Evolutionary conservation across 805 yeast species (phyloP), one percentile per base, ranked within the genome.

Genomic region (Candida dajiaensis): DNA sequence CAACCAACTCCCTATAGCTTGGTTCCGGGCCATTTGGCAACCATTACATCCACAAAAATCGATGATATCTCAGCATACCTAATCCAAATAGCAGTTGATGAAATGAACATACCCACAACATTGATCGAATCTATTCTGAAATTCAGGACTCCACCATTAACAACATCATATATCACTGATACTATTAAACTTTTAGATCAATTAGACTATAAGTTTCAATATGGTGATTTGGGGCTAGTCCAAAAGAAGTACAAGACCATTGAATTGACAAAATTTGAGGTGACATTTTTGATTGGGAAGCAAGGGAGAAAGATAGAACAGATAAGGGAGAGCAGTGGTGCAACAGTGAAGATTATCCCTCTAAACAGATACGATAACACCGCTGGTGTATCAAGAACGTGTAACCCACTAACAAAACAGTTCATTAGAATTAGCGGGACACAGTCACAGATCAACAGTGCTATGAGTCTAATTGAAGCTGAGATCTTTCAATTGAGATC

Each of bases 261-360:
- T 2, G 43, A 53, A 31, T 46, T 64, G 13, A 59, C 59, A 10
- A 62, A 64, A 28, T 53, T 52, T 22, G 74, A 73, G 45, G 66
- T 73, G 2, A 62, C 73, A 1, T 66, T 59, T 41, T 50, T 75
- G 7, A 74, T 76, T 42, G 80, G 80, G 0, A 62, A 55, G 21
- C 56, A 58, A n/a, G 80, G 80, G 1, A 33, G 50, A 18, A 59
- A 66, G 38, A 73, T 76, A 13, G 64, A 62, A 35, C 42, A 43
- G 6, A 57, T 75, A 10, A 50, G 78, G 28, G 54, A 56, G 6
- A 42, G 44, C 21, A 63, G 74, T 1, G 50, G 59, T 0, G 75
- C 78, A 5, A 57, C 50, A 10, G 65, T 76, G 35, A 69, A 70
- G 43, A 66, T 75, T 5, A 51, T 70, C 12, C 73, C 73, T 0